Evolutionary conservation across 192 early-diverging fungal species (phyloP), one percentile per base, ranked within the genome.

Genomic region (Fimicolochytrium jonesii): DNA sequence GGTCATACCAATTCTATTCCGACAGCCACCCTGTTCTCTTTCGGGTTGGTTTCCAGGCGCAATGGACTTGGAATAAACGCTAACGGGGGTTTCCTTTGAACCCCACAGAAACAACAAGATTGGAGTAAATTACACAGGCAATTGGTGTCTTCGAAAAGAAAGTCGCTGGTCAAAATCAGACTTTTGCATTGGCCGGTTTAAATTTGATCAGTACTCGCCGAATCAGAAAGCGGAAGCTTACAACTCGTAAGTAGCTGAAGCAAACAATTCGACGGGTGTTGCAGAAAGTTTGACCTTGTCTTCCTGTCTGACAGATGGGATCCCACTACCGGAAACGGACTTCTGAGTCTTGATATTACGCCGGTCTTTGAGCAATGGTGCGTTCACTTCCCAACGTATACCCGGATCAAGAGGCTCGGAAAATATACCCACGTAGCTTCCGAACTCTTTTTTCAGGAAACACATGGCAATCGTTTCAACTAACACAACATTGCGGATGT

Each of bases 1-100:
- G 54, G 54, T 23, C 54, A 23, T 56, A 56, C 33, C 54, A 56
- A 18, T 37, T 56, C 22, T 56, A 56, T 36, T 56, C 54, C 54
- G 6, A 36, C 23, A 15, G 54, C 54, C 23, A 35, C 54, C 34
- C 34, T 56, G 1, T 56, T 35, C 39, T 56, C 54, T 0, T 23
- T 56, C 37, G 54, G 54, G 43, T 44, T 22, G n/a, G n/a, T n/a
- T n/a, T n/a, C n/a, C n/a, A n/a, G n/a, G n/a, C n/a, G n/a, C n/a
- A n/a, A n/a, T n/a, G n/a, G n/a, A n/a, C n/a, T n/a, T n/a, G n/a
- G n/a, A n/a, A n/a, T n/a, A n/a, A n/a, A n/a, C n/a, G n/a, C n/a
- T n/a, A n/a, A n/a, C n/a, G n/a, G n/a, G n/a, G n/a, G n/a, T n/a
- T n/a, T 44, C 3, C 43, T 6, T 44, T 44, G 13, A 7, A 44